Evolutionary conservation across 768 basidiomycete genomes (phyloP), one percentile per base, ranked within the genome.

Genomic region (Pleurotus giganteus): DNA sequence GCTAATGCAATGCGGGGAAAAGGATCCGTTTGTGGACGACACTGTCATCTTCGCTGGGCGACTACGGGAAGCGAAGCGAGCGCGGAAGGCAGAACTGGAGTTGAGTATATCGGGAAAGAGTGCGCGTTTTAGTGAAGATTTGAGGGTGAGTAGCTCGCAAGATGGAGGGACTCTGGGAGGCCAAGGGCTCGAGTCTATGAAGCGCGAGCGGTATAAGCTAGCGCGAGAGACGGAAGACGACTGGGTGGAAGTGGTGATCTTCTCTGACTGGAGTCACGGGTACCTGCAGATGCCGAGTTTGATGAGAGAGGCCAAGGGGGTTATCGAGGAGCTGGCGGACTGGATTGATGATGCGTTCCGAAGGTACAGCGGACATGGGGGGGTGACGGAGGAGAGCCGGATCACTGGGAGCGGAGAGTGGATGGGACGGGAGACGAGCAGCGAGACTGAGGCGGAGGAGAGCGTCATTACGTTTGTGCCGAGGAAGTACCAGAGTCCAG

Each of bases 191-290:
- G 69, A 67, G 12, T 72, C 73, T 49, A 68, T 86, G 72, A 75
- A 73, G 63, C 74, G 72, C 57, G 89, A 91, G 65, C 74, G 82
- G 52, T 82, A 85, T 44, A 74, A 75, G 56, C 75, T 91, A 42
- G 74, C 73, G 2, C 65, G 75, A 21, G 89, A 97, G 71, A 83
- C 77, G 47, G 97, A 98, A 57, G 86, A 91, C 58, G 94, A 97
- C 67, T 95, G 94, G 94, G 93, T 97, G 19, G 88, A 90, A 67
- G 86, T 94, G 78, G 85, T 91, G 59, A 81, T 98, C 54, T 92
- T 96, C 69, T 89, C 91, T 27, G 95, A 95, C 45, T 98, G 95
- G 97, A 93, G 91, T 63, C 94, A 97, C 69, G 96, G 94, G 32
- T 98, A 94, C 73, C 79, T 96, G 62, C 96, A 97, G 74, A 99